These are phyloP conservation scores for Glycyrrhiza uralensis DNA, from an alignment of 306 rosid genomes.

Conservation along the genomic window DNA sequence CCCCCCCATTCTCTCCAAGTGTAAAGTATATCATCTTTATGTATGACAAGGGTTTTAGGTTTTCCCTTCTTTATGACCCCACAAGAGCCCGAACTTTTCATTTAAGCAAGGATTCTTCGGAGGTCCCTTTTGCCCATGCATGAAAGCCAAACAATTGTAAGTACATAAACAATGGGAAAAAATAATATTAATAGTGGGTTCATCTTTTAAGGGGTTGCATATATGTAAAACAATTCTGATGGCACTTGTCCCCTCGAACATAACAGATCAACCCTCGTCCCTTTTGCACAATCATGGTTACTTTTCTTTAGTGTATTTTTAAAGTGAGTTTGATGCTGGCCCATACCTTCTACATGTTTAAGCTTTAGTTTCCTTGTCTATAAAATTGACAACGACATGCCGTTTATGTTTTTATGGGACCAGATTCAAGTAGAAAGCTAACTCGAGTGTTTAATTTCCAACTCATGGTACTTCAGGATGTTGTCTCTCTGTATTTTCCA, in stretches of 20 bases:
- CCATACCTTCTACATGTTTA: constrained; percentile 35
- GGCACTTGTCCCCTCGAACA: constrained; percentile 58
- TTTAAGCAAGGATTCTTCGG: constrained; percentile 9
- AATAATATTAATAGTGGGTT: constrained; percentile 25
- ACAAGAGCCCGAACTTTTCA: constrained; percentile 30
- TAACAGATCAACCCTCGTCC: constrained; percentile 24
- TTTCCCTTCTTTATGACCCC: constrained; percentile 36
- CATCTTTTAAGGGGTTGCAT: constrained; percentile 54
- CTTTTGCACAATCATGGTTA: constrained; percentile 20
- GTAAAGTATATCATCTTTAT: constrained; percentile 43
- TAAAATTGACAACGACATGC: constrained; percentile 39
- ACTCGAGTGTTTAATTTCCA: constrained; percentile 28
- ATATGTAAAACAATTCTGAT: constrained; percentile 40
- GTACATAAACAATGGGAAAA: constrained; percentile 13
- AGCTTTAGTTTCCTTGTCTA: constrained; percentile 38
- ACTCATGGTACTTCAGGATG: constrained; percentile 22
- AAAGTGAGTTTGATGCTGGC: constrained; percentile 35
- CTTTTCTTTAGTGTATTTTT: constrained; percentile 30
- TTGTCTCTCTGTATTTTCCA: constrained; percentile 30
- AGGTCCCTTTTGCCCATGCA: constrained; percentile 36
- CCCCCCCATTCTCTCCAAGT: constrained; percentile 9
- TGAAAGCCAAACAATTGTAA: neutral
- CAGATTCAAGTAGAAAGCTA: constrained; percentile 29
- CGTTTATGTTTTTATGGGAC: constrained; percentile 42
- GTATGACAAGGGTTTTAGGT: constrained; percentile 24